Percentiles rank a stretch among this genome's conserved stretches.
Conservation (phyloP, 805 yeast genomes). For the Suhomyces sp. region DNA sequence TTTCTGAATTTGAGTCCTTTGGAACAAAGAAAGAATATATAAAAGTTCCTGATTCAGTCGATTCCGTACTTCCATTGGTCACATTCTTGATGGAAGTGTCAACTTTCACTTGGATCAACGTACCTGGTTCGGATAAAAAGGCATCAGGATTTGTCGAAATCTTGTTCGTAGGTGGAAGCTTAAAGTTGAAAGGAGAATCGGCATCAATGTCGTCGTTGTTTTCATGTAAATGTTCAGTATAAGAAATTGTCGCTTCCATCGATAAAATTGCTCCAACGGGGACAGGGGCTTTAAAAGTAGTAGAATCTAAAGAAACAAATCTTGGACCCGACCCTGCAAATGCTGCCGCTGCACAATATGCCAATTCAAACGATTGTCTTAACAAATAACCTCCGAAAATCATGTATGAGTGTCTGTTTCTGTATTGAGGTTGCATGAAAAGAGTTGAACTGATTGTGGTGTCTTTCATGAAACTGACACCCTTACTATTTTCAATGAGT, state of each 20-base stretch:
- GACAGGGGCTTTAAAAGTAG: slow-evolving; percentile 90
- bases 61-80: slow-evolving; percentile 55
- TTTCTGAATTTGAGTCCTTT: slow-evolving; percentile 43
- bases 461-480: slow-evolving; percentile 65
- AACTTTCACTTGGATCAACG: slow-evolving; percentile 85
- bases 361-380: slow-evolving; percentile 91
- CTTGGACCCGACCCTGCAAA: slow-evolving; percentile 84
- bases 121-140: slow-evolving; percentile 74
- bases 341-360: slow-evolving; percentile 89
- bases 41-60: slow-evolving; percentile 80
- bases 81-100: slow-evolving; percentile 74
- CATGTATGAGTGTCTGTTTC: slow-evolving; percentile 92
- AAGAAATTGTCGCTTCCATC: slow-evolving; percentile 78
- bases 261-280: slow-evolving; percentile 91
- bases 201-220: slow-evolving; percentile 19
- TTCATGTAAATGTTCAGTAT: slow-evolving; percentile 75
- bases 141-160: slow-evolving; percentile 52
- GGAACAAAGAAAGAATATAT: slow-evolving; percentile 88
- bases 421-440: slow-evolving; percentile 95
- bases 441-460: slow-evolving; percentile 72
- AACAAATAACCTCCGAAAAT: slow-evolving; percentile 92
- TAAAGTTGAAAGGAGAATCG: slow-evolving; percentile 49
- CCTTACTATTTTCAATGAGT: slow-evolving; percentile 47
- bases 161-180: slow-evolving; percentile 56
- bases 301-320: slow-evolving; percentile 85